Percentiles rank a stretch among this genome's conserved stretches.
Conservation (phyloP, 805 yeast genomes). For the Myxozyma neotropica region DNA sequence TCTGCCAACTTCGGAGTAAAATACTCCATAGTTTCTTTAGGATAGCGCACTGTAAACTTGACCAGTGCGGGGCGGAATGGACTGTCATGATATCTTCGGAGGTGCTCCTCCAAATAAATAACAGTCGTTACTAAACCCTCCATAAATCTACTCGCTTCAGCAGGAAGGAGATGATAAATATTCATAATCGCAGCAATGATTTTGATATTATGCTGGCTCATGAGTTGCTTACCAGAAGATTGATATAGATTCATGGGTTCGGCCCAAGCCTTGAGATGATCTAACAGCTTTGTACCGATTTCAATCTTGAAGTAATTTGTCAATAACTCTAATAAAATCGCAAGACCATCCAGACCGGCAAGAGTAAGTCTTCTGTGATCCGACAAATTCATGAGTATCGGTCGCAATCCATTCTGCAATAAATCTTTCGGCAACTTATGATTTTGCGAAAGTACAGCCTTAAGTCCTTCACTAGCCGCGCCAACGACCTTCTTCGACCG, state of each 20-base stretch:
- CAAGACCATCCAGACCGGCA: slow-evolving; percentile 86
- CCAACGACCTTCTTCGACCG: slow-evolving; percentile 83
- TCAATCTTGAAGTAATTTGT: slow-evolving; percentile 95
- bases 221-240: slow-evolving; percentile 77
- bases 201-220: slow-evolving; percentile 77
- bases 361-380: slow-evolving; percentile 91
- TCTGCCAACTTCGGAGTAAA: slow-evolving; percentile 69
- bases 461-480: slow-evolving; percentile 89
- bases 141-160: slow-evolving; percentile 89
- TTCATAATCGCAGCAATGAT: slow-evolving; percentile 88
- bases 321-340: slow-evolving; percentile 78
- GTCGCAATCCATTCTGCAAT: slow-evolving; percentile 91
- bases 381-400: slow-evolving; percentile 91
- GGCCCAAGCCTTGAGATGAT: slow-evolving; percentile 95
- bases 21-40: slow-evolving; percentile 70
- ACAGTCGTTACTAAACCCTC: slow-evolving; percentile 80
- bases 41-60: slow-evolving; percentile 79
- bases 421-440: slow-evolving; percentile 90
- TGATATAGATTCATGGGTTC: slow-evolving; percentile 75
- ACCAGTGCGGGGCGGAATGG: slow-evolving; percentile 93
- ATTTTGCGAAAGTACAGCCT: slow-evolving; percentile 79
- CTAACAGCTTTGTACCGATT: slow-evolving; percentile 88
- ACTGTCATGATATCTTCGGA: slow-evolving; percentile 81
- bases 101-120: slow-evolving; percentile 73
- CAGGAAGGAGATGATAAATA: slow-evolving; percentile 87